Conservation (phyloP, 2,329 filamentous ascomycete genomes). For the Aspergillus niger region DNA sequence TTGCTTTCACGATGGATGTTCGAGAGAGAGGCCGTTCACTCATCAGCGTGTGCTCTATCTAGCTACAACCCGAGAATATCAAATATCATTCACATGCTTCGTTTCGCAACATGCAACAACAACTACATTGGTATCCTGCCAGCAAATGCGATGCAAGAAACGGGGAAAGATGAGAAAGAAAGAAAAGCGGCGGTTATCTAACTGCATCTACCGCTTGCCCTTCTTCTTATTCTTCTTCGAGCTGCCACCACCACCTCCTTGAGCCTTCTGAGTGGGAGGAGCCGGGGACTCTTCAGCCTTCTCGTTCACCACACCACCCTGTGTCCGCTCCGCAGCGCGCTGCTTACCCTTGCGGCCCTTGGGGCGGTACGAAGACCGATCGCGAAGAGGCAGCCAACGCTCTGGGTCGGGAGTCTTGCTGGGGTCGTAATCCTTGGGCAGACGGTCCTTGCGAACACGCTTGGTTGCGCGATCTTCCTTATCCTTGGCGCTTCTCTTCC, state of each 20-base stretch:
- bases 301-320: conserved; percentile 79
- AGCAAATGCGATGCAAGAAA: conserved; percentile 14
- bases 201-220: conserved; percentile 47
- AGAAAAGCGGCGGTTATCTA: neutral
- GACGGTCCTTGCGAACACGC: conserved; percentile 48
- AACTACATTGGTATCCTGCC: neutral
- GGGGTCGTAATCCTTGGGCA: conserved; percentile 61
- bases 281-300: conserved; percentile 59
- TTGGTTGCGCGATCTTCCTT: conserved; percentile 40
- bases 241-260: conserved; percentile 39
- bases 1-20: neutral
- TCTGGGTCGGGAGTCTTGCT: conserved; percentile 84
- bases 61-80: neutral
- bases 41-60: neutral
- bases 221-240: conserved; percentile 54
- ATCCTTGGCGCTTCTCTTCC: conserved; percentile 43
- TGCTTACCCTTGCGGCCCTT: conserved; percentile 93
- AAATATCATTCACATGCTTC: conserved; percentile 12
- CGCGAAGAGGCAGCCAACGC: conserved; percentile 87
- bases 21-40: neutral
- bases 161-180: neutral
- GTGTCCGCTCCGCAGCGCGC: conserved; percentile 74
- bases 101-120: neutral
- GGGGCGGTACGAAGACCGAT: conserved; percentile 83
- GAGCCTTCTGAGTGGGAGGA: conserved; percentile 32